Base-by-base conservation (phyloP, 352 stramenopile species). In the Phytopythium mirpurense region DNA sequence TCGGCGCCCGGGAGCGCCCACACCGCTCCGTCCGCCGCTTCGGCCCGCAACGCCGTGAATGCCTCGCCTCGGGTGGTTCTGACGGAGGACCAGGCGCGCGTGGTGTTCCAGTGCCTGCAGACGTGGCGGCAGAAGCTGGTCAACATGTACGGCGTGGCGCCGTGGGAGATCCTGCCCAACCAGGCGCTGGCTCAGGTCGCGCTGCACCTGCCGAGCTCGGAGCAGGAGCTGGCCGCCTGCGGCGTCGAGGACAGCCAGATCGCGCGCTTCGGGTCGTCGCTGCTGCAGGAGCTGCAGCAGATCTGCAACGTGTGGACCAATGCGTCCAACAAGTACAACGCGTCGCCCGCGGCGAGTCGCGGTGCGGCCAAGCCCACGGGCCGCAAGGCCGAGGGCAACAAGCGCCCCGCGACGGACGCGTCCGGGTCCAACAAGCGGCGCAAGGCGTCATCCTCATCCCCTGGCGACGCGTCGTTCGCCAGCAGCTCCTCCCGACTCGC, bases 51-150 rank as follows among this genome's bases (percentile, higher is more conserved):
- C 56, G 21, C 48, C 11, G 41, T 24, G 10, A 18, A 18, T 10
- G 18, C 49, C 32, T n/a, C 31, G n/a, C 10, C 51, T 15, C 62
- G 61, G 8, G 70, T 71, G 36, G 65, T 68, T 15, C 55, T 88
- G 21, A 69, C 55, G 6, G 78, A 92, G 54, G 77, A 85, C 11
- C 82, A 90, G 51, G 67, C 68, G 10, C 67, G 67, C 12, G 46
- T 78, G 5, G 60, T 92, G 16, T 92, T 88, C 48, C 75, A 80
- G 44, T 82, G 79, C 51, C 57, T 92, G 37, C 82, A 92, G 63
- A 79, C 62, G 23, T 92, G 82, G 82, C 75, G 82, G 10, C 78
- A 89, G 56, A 86, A 87, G 62, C 70, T 89, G 7, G 82, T 92
- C 19, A 80, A 83, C 57, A 78, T 83, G 59, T 84, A 86, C 37